These are phyloP conservation scores for Poteriospumella lacustris DNA, from an alignment of 108 stramenopile genomes.

Conservation along the genomic window DNA sequence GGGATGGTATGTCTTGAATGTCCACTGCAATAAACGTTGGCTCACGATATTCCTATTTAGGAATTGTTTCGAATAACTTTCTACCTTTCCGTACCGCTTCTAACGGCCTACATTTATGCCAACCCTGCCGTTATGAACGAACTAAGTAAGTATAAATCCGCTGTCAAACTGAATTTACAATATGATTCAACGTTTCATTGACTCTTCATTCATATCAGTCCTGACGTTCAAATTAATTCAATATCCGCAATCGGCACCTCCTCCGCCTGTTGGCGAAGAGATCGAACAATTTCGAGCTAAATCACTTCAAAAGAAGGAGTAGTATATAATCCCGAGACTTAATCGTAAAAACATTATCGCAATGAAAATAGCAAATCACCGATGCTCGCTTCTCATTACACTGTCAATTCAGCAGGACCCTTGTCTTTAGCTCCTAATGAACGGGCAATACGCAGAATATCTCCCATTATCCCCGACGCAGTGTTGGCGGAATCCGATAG, in stretches of 20 bases:
- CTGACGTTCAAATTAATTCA: not conserved
- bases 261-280: not conserved
- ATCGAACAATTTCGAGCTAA: not conserved
- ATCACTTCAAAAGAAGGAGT: no score
- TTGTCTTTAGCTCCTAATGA: slow-evolving; percentile 38
- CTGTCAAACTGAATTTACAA: no score
- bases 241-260: not conserved
- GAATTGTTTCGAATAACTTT: not conserved
- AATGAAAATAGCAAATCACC: no score
- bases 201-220: not conserved
- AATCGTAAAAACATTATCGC: no score
- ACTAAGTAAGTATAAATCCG: not conserved
- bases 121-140: not conserved
- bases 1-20: no score
- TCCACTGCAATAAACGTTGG: no score
- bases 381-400: not conserved
- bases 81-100: not conserved
- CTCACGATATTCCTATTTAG: no score
- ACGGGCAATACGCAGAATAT: slow-evolving; percentile 64
- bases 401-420: not conserved
- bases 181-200: no score
- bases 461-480: slow-evolving; percentile 74
- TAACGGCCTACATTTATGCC: not conserved
- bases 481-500: slow-evolving; percentile 71
- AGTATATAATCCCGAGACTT: no score